Evolutionary conservation across 2,329 filamentous ascomycete genomes (phyloP).

Genomic region (Malbranchea zuffiana): DNA sequence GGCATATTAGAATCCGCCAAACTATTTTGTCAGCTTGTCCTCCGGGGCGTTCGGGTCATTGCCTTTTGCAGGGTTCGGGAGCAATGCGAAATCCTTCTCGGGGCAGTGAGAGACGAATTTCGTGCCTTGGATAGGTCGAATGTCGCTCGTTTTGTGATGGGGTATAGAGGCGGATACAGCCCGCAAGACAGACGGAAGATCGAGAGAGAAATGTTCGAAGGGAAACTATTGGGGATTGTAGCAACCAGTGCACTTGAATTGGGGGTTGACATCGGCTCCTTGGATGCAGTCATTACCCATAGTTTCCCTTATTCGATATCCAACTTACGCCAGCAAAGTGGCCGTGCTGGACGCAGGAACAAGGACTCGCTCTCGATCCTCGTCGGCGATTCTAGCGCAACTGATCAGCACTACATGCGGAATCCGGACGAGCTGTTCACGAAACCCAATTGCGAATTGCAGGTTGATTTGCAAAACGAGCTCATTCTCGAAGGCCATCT

Average conservation of each 20-base stretch:
- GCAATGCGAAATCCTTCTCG: slow-evolving; percentile 75
- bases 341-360: slow-evolving; percentile 80
- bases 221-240: slow-evolving; percentile 82
- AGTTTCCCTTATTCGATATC: slow-evolving; percentile 94
- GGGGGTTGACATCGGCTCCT: slow-evolving; percentile 85
- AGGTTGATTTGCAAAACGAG: slow-evolving; percentile 85
- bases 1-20: slow-evolving; percentile 76
- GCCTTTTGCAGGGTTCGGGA: slow-evolving; percentile 83
- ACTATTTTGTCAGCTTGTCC: slow-evolving; percentile 77
- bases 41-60: slow-evolving; percentile 82
- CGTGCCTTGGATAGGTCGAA: slow-evolving; percentile 61
- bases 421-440: slow-evolving; percentile 88
- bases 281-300: slow-evolving; percentile 88
- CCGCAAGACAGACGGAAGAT: slow-evolving; percentile 79
- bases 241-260: slow-evolving; percentile 88
- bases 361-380: slow-evolving; percentile 86
- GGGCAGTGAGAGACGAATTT: slow-evolving; percentile 68
- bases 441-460: slow-evolving; percentile 76
- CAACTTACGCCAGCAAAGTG: slow-evolving; percentile 88
- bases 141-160: slow-evolving; percentile 74
- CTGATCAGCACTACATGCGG: slow-evolving; percentile 94
- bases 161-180: slow-evolving; percentile 90
- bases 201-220: slow-evolving; percentile 94
- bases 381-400: slow-evolving; percentile 77
- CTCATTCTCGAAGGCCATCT: slow-evolving; percentile 86